Evolutionary conservation across 805 yeast genomes (phyloP).

Genomic region (Spathaspora sp.): DNA sequence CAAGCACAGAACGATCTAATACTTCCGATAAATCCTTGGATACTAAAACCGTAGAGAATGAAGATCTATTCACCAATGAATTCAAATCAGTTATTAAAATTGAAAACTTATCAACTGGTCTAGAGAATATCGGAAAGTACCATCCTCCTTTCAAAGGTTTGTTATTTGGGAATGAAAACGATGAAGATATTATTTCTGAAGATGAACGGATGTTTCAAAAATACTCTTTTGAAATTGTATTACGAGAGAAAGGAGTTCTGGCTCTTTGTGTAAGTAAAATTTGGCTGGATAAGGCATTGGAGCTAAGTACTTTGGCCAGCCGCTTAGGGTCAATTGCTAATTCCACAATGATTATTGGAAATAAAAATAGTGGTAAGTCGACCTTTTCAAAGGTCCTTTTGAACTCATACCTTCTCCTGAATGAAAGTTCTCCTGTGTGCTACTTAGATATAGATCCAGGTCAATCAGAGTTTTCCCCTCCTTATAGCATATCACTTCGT

Average conservation of each 20-base stretch:
- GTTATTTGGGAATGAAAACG: slow-evolving; percentile 19
- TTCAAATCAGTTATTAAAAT: slow-evolving; percentile 43
- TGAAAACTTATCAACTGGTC: slow-evolving; percentile 35
- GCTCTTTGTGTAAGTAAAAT: slow-evolving; percentile 15
- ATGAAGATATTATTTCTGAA: slow-evolving; percentile 3
- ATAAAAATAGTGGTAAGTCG: slow-evolving; percentile 81
- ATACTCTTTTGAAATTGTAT: slow-evolving; percentile 37
- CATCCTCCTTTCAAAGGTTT: slow-evolving; percentile 45
- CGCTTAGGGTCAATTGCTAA: neutral
- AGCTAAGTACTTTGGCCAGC: neutral
- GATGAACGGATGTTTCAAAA: slow-evolving; percentile 13
- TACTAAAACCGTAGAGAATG: slow-evolving; percentile 25
- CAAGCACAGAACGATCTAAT: slow-evolving; percentile 37
- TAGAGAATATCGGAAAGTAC: slow-evolving; percentile 40
- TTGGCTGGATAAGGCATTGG: slow-evolving; percentile 8
- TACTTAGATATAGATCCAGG: slow-evolving; percentile 86
- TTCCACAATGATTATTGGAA: slow-evolving; percentile 49
- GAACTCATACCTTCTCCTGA: slow-evolving; percentile 40
- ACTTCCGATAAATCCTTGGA: slow-evolving; percentile 20
- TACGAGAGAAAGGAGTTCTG: slow-evolving; percentile 20
- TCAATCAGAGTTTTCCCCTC: slow-evolving; percentile 73
- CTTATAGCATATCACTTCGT: slow-evolving; percentile 65
- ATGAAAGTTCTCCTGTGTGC: slow-evolving; percentile 29
- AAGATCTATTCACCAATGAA: slow-evolving; percentile 33
- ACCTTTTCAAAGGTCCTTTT: slow-evolving; percentile 56